Percentiles rank a stretch among this genome's conserved stretches.
These are phyloP conservation scores for Fusarium odoratissimum DNA, from an alignment of 2,329 filamentous ascomycete genomes.

Conservation along the genomic window DNA sequence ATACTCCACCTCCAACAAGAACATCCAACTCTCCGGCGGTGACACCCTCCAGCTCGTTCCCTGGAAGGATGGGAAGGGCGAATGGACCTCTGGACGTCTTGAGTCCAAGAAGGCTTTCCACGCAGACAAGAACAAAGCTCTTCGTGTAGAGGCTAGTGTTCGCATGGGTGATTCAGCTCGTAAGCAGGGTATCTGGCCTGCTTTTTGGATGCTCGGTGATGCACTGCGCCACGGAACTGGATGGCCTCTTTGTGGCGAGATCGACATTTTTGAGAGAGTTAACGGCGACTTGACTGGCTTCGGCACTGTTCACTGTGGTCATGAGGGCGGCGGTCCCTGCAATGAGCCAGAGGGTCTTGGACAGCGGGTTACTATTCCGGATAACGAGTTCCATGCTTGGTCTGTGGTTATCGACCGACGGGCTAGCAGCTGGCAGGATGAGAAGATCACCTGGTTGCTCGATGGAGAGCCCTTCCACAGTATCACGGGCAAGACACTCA, in stretches of 20 bases:
- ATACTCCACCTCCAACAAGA: constrained; percentile 57
- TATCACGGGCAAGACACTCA: constrained; percentile 56
- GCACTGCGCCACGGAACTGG: constrained; percentile 57
- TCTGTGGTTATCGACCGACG: constrained; percentile 60
- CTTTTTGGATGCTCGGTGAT: constrained; percentile 64
- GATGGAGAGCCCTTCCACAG: constrained; percentile 59
- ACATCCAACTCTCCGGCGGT: constrained; percentile 64
- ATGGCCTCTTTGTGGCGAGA: constrained; percentile 63
- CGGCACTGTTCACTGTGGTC: constrained; percentile 62
- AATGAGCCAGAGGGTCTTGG: constrained; percentile 59
- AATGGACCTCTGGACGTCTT: constrained; percentile 63
- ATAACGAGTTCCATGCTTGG: constrained; percentile 63
- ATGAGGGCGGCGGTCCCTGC: constrained; percentile 57
- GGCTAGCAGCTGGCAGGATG: constrained; percentile 55
- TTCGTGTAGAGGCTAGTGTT: constrained; percentile 58
- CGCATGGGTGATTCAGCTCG: constrained; percentile 55
- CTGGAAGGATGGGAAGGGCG: constrained; percentile 50
- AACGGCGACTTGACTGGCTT: constrained; percentile 59
- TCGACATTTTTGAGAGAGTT: constrained; percentile 63
- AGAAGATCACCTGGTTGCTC: constrained; percentile 62
- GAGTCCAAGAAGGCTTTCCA: constrained; percentile 61
- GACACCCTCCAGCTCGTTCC: constrained; percentile 64
- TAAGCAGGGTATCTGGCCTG: constrained; percentile 65
- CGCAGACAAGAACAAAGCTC: constrained; percentile 53
- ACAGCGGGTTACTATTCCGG: constrained; percentile 52